These are phyloP conservation scores for Drechslera avenae DNA, from an alignment of 2,329 filamentous ascomycete genomes.

Conservation along the genomic window DNA sequence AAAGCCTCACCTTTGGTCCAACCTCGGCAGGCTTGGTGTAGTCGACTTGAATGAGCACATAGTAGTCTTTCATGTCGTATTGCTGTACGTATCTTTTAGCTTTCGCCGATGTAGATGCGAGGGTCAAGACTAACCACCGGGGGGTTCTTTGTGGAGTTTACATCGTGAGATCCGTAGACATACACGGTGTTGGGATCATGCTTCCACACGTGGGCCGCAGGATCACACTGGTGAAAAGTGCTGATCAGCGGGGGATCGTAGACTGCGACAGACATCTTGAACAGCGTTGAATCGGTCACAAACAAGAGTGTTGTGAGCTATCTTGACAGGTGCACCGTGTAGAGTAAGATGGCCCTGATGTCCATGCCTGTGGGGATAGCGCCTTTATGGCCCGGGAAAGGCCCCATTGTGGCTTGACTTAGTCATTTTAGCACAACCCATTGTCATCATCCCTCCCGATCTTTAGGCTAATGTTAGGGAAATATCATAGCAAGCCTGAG, in stretches of 20 bases:
- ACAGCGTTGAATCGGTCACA: neutral
- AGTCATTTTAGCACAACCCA: neutral
- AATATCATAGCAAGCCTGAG: neutral
- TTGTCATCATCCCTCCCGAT: neutral
- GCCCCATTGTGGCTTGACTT: neutral
- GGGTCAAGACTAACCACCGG: neutral
- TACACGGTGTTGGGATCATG: conserved; percentile 13
- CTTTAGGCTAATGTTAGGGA: conserved; percentile 2
- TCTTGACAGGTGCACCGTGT: neutral
- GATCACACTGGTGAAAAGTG: conserved; percentile 12
- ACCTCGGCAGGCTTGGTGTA: conserved; percentile 65
- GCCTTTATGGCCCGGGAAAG: neutral
- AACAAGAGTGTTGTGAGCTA: neutral
- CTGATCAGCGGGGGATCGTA: conserved; percentile 14
- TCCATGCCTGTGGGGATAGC: neutral
- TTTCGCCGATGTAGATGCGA: neutral
- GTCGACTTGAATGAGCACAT: conserved; percentile 69
- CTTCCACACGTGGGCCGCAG: conserved; percentile 14
- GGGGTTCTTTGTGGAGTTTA: conserved; percentile 4
- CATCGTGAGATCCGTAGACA: conserved; percentile 13
- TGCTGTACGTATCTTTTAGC: conserved; percentile 55
- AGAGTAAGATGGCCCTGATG: neutral
- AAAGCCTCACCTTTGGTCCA: conserved; percentile 64
- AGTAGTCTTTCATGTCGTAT: conserved; percentile 82
- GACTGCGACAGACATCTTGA: conserved; percentile 5